Conservation (phyloP, 169 alveolate species). For the Hammondia hammondi region DNA sequence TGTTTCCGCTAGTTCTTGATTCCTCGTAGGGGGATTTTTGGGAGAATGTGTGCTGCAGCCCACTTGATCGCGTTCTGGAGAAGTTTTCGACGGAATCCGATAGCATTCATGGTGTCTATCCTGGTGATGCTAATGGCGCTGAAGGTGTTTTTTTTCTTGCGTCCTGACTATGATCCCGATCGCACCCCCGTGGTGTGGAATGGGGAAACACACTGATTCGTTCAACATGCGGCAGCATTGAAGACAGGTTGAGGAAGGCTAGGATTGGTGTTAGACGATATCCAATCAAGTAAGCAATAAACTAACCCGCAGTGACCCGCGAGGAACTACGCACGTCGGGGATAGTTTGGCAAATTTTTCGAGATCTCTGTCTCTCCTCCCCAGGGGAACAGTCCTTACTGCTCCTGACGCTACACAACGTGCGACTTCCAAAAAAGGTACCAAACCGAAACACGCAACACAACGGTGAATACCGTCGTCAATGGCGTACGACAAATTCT, state of each 20-base stretch:
- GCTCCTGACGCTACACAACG: no score
- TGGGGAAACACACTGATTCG: neutral
- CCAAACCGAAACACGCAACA: no score
- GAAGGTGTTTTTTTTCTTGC: neutral
- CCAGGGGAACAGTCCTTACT: no score
- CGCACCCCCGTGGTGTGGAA: constrained; percentile 13
- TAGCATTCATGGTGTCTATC: neutral
- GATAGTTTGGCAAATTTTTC: no score
- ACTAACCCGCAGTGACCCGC: no score
- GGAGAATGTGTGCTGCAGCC: neutral
- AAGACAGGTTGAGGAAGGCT: neutral
- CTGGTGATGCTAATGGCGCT: neutral
- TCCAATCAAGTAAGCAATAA: neutral
- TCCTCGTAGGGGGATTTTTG: no score
- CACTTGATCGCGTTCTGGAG: neutral
- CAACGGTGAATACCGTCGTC: no score
- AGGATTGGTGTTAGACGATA: neutral
- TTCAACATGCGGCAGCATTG: neutral
- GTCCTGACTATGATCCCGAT: constrained; percentile 4
- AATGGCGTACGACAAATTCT: no score
- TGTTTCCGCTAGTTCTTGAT: no score
- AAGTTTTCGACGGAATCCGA: neutral
- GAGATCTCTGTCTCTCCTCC: no score
- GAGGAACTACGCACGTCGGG: no score
- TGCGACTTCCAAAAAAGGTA: no score